Conservation (phyloP, 164 flowering plant genomes). For the Sextonia rubra region DNA sequence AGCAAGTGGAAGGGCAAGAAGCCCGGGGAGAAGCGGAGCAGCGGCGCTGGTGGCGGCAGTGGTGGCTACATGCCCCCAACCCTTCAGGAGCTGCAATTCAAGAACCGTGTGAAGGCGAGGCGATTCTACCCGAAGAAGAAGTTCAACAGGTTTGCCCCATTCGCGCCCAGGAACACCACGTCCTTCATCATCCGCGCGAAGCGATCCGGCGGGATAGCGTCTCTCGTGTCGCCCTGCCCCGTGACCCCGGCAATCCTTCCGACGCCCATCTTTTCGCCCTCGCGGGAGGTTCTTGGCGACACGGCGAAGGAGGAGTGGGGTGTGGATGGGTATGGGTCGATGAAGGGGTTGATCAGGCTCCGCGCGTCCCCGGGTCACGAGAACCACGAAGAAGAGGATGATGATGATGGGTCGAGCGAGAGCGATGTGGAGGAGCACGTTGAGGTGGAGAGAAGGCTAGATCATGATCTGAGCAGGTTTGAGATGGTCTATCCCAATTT, state of each 20-base stretch:
- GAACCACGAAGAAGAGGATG: constrained; percentile 40
- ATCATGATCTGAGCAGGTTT: constrained; percentile 91
- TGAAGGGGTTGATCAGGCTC: constrained; percentile 88
- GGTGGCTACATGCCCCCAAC: constrained; percentile 64
- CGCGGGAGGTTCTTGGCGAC: constrained; percentile 81
- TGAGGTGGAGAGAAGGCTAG: constrained; percentile 91
- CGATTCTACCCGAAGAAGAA: constrained; percentile 70
- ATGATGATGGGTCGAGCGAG: constrained; percentile 73
- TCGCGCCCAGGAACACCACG: constrained; percentile 81
- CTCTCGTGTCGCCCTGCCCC: constrained; percentile 74
- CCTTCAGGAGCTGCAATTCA: constrained; percentile 58
- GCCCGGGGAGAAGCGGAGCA: constrained; percentile 23
- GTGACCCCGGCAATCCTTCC: constrained; percentile 81
- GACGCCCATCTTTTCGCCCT: constrained; percentile 78
- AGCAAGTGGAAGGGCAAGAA: constrained; percentile 79
- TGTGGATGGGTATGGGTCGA: constrained; percentile 91
- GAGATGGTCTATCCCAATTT: constrained; percentile 83
- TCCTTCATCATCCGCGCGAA: constrained; percentile 77
- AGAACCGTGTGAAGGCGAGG: constrained; percentile 61
- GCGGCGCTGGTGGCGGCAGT: constrained; percentile 10
- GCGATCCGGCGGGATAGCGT: constrained; percentile 73
- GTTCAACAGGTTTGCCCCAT: constrained; percentile 61
- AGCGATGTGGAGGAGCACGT: constrained; percentile 95
- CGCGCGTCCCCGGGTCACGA: constrained; percentile 73
- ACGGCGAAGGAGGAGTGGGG: constrained; percentile 98